Percentiles rank a stretch among this genome's conserved stretches.
These are phyloP conservation scores for Phialocephala subalpina DNA, from an alignment of 2,329 filamentous ascomycete species.

Conservation along the genomic window DNA sequence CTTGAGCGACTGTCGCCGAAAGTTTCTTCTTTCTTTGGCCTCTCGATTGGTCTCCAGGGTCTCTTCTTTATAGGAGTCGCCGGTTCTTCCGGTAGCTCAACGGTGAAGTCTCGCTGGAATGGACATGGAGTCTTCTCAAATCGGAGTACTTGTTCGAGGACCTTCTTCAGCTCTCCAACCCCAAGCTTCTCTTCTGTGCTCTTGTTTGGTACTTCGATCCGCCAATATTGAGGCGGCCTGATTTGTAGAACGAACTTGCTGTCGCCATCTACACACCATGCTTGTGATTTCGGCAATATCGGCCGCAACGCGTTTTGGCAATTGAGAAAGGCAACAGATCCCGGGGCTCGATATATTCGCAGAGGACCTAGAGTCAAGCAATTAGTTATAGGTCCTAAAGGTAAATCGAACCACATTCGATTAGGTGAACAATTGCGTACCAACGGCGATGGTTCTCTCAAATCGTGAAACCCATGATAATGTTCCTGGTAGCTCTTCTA, in stretches of 20 bases:
- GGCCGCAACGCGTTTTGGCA: constrained; percentile 85
- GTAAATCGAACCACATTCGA: constrained; percentile 6
- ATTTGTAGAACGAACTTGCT: constrained; percentile 88
- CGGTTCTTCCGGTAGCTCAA: constrained; percentile 75
- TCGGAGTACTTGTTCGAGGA: constrained; percentile 76
- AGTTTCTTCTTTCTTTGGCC: constrained; percentile 25
- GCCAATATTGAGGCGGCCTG: constrained; percentile 84
- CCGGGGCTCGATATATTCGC: constrained; percentile 85
- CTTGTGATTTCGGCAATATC: constrained; percentile 89
- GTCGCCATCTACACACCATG: constrained; percentile 91
- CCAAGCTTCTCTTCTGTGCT: constrained; percentile 69
- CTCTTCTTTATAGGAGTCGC: constrained; percentile 70
- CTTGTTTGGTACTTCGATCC: constrained; percentile 81
- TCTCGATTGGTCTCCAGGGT: constrained; percentile 68
- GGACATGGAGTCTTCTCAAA: constrained; percentile 92
- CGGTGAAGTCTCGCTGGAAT: constrained; percentile 79
- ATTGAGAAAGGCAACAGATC: constrained; percentile 87
- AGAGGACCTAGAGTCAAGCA: constrained; percentile 65
- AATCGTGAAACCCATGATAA: constrained; percentile 78
- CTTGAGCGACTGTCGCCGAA: constrained; percentile 10
- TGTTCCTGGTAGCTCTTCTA: constrained; percentile 63
- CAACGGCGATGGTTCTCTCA: constrained; percentile 82
- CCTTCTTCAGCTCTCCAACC: constrained; percentile 72
- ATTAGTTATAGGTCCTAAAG: constrained; percentile 18
- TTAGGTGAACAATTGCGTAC: constrained; percentile 52